phyloP scores from a whole-genome alignment of 768 basidiomycete genomes.

The Amanita polypyramis region DNA sequence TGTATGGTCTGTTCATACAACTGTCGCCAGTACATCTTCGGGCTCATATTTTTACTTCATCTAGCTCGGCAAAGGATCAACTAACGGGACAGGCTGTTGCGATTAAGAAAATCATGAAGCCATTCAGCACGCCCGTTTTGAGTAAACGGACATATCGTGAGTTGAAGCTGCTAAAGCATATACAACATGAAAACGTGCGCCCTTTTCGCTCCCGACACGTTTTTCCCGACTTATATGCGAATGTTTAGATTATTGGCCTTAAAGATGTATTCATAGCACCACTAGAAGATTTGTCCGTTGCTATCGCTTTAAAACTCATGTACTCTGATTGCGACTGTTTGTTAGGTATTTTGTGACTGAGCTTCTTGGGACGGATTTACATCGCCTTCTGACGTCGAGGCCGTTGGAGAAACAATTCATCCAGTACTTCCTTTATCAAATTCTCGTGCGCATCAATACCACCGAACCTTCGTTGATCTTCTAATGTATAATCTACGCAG shows the following conservation, averaged over 20 bases:
- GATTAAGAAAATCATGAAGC: conserved; percentile 99
- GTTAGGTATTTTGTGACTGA: conserved; percentile 97
- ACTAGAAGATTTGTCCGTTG: conserved; percentile 88
- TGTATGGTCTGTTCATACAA: conserved; percentile 64
- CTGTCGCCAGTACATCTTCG: conserved; percentile 2
- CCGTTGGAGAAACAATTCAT: conserved; percentile 99
- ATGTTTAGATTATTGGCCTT: conserved; percentile 84
- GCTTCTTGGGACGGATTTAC: conserved; percentile 94
- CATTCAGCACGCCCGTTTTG: conserved; percentile 97
- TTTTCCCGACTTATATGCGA: conserved; percentile 1
- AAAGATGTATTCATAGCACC: conserved; percentile 99
- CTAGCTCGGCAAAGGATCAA: conserved; percentile 89
- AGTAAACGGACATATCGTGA: conserved; percentile 97
- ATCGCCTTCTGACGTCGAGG: conserved; percentile 90
- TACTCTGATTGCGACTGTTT: conserved; percentile 2
- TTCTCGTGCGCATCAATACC: conserved; percentile 51
- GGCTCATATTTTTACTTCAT: conserved; percentile 5
- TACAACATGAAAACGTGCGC: conserved; percentile 94
- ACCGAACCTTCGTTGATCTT: neutral
- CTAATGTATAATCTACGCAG: conserved; percentile 27
- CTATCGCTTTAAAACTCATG: conserved; percentile 8
- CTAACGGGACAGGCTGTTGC: conserved; percentile 89
- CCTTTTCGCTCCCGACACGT: neutral
- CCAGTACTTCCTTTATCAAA: conserved; percentile 99
- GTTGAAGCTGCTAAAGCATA: conserved; percentile 95